A percentile compares a stretch with the other conserved stretches of the same genome.
Evolutionary conservation across 1,284 basidiomycete genomes (phyloP).

Genomic region (Moesziomyces sp.): DNA sequence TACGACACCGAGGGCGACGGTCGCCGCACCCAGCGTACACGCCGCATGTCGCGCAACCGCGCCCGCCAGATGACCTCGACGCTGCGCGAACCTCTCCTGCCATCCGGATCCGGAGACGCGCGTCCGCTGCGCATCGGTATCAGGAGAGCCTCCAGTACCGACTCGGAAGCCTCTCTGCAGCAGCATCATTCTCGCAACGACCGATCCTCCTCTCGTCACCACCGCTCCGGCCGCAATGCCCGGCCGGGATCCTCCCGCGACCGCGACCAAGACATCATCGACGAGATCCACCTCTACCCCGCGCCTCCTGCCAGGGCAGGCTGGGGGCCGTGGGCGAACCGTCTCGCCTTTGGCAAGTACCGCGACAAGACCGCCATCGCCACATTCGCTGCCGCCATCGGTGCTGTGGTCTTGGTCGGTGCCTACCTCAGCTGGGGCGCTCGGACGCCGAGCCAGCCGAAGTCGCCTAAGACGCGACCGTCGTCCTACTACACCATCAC

Average conservation of each 20-base stretch:
- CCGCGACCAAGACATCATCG: slow-evolving; percentile 14
- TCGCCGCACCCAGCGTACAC: slow-evolving; percentile 20
- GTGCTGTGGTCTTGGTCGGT: slow-evolving; percentile 46
- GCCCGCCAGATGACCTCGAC: slow-evolving; percentile 46
- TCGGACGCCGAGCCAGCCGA: slow-evolving; percentile 37
- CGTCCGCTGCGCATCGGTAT: slow-evolving; percentile 16
- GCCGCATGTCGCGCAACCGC: slow-evolving; percentile 39
- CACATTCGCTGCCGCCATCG: slow-evolving; percentile 38
- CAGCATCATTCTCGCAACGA: slow-evolving; percentile 8
- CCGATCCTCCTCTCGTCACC: slow-evolving; percentile 6
- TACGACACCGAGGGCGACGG: slow-evolving; percentile 42
- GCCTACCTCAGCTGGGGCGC: slow-evolving; percentile 39
- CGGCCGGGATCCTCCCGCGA: background rate
- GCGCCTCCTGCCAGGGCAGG: slow-evolving; percentile 43
- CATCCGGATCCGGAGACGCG: slow-evolving; percentile 25
- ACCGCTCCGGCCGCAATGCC: slow-evolving; percentile 4
- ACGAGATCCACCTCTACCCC: slow-evolving; percentile 46
- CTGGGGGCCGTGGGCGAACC: slow-evolving; percentile 51
- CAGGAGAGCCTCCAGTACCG: slow-evolving; percentile 16
- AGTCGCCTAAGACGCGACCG: slow-evolving; percentile 51
- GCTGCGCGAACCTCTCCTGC: slow-evolving; percentile 44
- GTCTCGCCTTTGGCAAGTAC: slow-evolving; percentile 54
- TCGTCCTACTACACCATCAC: slow-evolving; percentile 72
- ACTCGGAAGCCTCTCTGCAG: slow-evolving; percentile 25
- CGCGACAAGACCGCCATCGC: slow-evolving; percentile 57